Base-by-base conservation (phyloP, 352 stramenopile genomes). In the Phytophthora lateralis region DNA sequence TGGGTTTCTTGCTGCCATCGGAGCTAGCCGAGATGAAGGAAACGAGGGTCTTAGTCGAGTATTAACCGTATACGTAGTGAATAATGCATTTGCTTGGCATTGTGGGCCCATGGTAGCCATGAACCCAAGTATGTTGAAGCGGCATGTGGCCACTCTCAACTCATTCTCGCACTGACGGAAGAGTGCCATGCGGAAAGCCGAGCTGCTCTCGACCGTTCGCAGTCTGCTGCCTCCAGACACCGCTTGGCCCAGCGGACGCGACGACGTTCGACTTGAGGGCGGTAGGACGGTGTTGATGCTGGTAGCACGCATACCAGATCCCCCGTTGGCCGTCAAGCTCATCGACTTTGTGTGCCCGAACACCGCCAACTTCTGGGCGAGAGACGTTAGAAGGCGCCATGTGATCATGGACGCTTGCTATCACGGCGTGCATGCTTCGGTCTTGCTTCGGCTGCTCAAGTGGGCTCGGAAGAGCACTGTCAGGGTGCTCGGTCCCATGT, bases 331-430 rank as follows among this genome's bases (percentile, higher is more conserved):
- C 2, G 24, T 65, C 15, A 69, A 65, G 18, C 61, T 69, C 35
- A 43, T 69, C 27, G 61, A 69, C 55, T 63, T 60, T 6, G 55
- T 69, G 4, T 57, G 38, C 48, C 54, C 38, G 2, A 35, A 52
- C 35, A 46, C 18, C 1, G 51, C 15, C 27, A 38, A 60, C 18
- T 69, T 69, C 48, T 69, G 54, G 54, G 47, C 46, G 15, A 56
- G 30, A 42, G 27, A 60, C 20, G 26, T 32, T 12, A 8, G n/a
- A 9, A 27, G 55, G 41, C 60, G 60, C 2, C 52, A 68, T 47
- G 60, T 54, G 18, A 63, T 68, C 20, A 68, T 68, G 60, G 46
- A 63, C 20, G 60, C 38, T 24, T 67, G 60, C 17, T 6, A 58
- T 10, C 18, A 35, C 11, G 52, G 60, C 4, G 60, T 67, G 15